Conservation (phyloP, 2,329 filamentous ascomycete genomes). For the Cladosporium sp. region DNA sequence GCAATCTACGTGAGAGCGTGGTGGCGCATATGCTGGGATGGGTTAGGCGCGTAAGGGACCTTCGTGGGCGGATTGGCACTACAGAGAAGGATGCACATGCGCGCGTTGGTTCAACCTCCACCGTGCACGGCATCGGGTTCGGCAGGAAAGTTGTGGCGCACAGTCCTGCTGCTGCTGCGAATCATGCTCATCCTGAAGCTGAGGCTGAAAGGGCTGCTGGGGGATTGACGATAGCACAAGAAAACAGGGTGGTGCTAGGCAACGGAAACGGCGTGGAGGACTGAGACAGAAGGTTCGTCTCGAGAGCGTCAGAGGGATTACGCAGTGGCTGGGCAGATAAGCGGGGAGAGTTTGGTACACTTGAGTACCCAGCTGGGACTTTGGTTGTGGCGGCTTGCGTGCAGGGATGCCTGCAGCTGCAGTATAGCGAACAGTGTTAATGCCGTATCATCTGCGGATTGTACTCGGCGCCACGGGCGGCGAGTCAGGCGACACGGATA, state of each 20-base stretch:
- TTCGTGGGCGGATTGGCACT: too few species aligned
- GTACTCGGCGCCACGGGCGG: not conserved
- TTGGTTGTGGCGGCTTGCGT: not conserved
- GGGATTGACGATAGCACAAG: not conserved
- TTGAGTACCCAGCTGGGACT: too few species aligned
- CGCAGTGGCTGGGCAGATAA: not conserved
- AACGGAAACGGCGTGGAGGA: not conserved
- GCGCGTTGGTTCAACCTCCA: not conserved
- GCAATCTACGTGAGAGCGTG: not conserved
- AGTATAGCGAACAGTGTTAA: too few species aligned
- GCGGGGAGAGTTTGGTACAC: not conserved
- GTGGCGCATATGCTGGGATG: not conserved
- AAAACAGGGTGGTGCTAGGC: not conserved
- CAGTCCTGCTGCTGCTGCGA: not conserved
- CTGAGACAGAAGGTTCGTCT: not conserved
- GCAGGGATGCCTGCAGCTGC: not conserved
- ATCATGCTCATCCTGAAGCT: not conserved
- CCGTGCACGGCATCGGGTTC: not conserved
- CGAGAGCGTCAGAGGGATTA: too few species aligned
- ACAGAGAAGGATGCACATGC: not conserved
- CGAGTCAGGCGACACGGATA: not conserved
- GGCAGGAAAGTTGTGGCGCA: not conserved
- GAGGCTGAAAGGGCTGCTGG: not conserved
- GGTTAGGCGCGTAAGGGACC: not conserved
- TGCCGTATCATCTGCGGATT: not conserved